Evolutionary conservation across 768 basidiomycete species (phyloP).

Genomic region (Tulasnella sp.): DNA sequence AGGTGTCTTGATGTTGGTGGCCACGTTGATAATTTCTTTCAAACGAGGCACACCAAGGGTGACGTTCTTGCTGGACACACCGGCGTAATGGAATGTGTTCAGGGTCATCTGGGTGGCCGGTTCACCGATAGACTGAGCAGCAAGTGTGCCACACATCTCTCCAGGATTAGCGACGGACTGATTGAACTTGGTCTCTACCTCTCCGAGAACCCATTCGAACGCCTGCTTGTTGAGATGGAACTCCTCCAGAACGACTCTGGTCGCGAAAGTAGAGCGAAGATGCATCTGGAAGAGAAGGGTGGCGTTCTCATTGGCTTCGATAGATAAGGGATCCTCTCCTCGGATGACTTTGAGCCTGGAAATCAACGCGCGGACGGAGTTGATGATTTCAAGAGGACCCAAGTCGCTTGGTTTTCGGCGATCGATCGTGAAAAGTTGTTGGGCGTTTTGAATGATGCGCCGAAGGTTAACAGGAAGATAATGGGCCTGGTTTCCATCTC

Average conservation of each 20-base stretch:
- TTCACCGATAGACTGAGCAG: slow-evolving; percentile 98
- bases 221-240: slow-evolving; percentile 87
- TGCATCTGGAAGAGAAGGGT: slow-evolving; percentile 93
- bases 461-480: slow-evolving; percentile 94
- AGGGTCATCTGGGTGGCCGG: slow-evolving; percentile 99
- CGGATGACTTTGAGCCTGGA: slow-evolving; percentile 82
- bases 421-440: slow-evolving; percentile 97
- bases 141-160: slow-evolving; percentile 98
- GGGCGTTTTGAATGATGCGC: slow-evolving; percentile 92
- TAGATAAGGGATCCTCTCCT: slow-evolving; percentile 70
- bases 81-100: slow-evolving; percentile 99
- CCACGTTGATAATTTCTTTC: slow-evolving; percentile 99
- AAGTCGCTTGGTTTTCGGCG: slow-evolving; percentile 89
- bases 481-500: slow-evolving; percentile 65
- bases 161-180: slow-evolving; percentile 87
- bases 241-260: slow-evolving; percentile 82
- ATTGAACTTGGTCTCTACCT: slow-evolving; percentile 95
- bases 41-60: slow-evolving; percentile 98
- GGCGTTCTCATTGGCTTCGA: slow-evolving; percentile 80
- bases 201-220: slow-evolving; percentile 96
- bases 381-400: slow-evolving; percentile 80
- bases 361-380: slow-evolving; percentile 67
- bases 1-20: slow-evolving; percentile 97
- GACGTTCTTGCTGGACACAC: slow-evolving; percentile 99
- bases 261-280: slow-evolving; percentile 80